Conservation (phyloP, 1,284 basidiomycete species). For the Phellinidium pouzarii region DNA sequence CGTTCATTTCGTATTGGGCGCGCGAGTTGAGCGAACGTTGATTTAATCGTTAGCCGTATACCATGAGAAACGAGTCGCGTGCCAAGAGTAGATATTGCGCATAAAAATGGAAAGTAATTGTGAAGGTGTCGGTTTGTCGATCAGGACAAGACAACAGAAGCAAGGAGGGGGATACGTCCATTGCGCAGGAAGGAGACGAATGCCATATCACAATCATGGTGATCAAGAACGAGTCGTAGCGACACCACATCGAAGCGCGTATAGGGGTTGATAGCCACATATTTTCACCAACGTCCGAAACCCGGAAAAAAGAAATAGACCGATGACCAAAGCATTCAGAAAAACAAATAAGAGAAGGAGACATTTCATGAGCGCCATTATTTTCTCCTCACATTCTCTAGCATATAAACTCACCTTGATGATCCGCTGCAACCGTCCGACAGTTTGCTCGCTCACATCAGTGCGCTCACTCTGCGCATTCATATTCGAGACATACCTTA, state of each 20-base stretch:
- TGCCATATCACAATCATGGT: neutral
- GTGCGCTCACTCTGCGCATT: neutral
- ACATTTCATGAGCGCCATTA: conserved; percentile 10
- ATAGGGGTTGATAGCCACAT: neutral
- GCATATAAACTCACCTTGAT: conserved; percentile 39
- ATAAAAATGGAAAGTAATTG: neutral
- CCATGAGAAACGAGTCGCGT: neutral
- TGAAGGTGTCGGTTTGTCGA: neutral
- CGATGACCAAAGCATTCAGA: neutral
- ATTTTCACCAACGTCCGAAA: too few species aligned
- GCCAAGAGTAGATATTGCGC: neutral
- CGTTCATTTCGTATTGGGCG: neutral
- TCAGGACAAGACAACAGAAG: neutral
- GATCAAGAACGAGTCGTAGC: neutral
- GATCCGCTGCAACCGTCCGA: conserved; percentile 36
- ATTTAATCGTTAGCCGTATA: neutral
- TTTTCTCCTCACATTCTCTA: neutral
- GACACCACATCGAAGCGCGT: neutral
- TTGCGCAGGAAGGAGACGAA: neutral
- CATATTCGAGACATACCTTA: conserved; percentile 23
- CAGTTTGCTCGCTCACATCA: conserved; percentile 5
- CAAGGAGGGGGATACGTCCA: neutral
- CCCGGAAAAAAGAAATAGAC: too few species aligned
- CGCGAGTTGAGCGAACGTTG: neutral
- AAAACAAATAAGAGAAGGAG: conserved; percentile 2